A percentile compares a stretch with the other conserved stretches of the same genome.
phyloP scores from a whole-genome alignment of 2,329 filamentous ascomycete genomes.

The Trichophaea hybrida region DNA sequence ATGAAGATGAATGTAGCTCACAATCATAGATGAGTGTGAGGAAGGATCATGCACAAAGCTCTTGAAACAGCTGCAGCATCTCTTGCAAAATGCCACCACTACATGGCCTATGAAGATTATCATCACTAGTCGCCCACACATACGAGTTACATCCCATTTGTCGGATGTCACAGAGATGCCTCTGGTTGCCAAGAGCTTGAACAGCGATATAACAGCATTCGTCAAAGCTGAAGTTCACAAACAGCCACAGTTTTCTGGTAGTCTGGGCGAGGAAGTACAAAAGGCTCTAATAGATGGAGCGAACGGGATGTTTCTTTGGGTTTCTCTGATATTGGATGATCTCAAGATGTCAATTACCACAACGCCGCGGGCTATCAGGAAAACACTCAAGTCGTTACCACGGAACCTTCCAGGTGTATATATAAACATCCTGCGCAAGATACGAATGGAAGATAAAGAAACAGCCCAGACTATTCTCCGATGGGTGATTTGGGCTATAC shows the following conservation, averaged over 20 bases:
- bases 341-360: slow-evolving; percentile 1
- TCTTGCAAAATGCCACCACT: not conserved
- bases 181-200: slow-evolving; percentile 1
- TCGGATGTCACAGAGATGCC: not conserved
- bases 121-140: slow-evolving; percentile 7
- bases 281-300: slow-evolving; percentile 8
- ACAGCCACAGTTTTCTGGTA: not conserved
- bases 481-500: slow-evolving; percentile 16
- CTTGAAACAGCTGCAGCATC: not conserved
- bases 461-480: slow-evolving; percentile 17
- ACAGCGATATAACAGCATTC: slow-evolving; percentile 3
- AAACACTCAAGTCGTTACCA: slow-evolving; percentile 2
- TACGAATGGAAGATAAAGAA: slow-evolving; percentile 3
- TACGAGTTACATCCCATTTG: not conserved
- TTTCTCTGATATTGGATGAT: slow-evolving; percentile 14
- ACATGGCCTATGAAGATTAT: not conserved
- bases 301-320: slow-evolving; percentile 15
- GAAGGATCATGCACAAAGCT: not conserved
- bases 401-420: slow-evolving; percentile 4
- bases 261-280: slow-evolving; percentile 2
- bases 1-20: not conserved
- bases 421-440: slow-evolving; percentile 4
- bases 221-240: not conserved
- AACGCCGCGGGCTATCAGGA: not conserved
- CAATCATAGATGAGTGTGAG: slow-evolving; percentile 8